phyloP scores from a whole-genome alignment of 768 basidiomycete genomes.

The Lactifluus volemus region DNA sequence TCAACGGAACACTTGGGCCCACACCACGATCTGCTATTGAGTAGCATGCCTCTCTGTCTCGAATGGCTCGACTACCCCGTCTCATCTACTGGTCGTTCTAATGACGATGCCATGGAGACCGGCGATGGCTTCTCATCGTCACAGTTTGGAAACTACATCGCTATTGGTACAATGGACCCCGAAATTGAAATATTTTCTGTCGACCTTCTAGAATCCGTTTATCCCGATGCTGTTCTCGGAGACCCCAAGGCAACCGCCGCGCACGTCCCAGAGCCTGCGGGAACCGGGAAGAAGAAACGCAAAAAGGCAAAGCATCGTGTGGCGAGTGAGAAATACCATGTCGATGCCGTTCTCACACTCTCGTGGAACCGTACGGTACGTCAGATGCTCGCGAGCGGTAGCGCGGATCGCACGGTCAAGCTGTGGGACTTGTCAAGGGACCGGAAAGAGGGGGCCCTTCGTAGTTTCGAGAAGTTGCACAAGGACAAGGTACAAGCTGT shows the following conservation, averaged over 20 bases:
- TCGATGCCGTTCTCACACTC: conserved; percentile 87
- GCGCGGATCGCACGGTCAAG: conserved; percentile 93
- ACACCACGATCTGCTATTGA: conserved; percentile 96
- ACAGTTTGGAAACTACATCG: conserved; percentile 78
- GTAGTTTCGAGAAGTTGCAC: conserved; percentile 74
- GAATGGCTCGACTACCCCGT: conserved; percentile 99
- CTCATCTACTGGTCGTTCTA: conserved; percentile 35
- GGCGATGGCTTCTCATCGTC: conserved; percentile 20
- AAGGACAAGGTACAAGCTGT: conserved; percentile 95
- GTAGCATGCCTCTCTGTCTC: conserved; percentile 94
- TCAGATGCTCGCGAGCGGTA: conserved; percentile 86
- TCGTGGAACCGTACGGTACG: conserved; percentile 89
- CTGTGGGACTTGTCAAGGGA: conserved; percentile 88
- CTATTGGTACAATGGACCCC: conserved; percentile 94
- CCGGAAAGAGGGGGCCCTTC: conserved; percentile 55
- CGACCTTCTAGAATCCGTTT: conserved; percentile 88
- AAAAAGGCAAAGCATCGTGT: conserved; percentile 71
- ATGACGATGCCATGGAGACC: conserved; percentile 25
- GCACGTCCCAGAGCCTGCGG: conserved; percentile 67
- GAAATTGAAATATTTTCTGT: conserved; percentile 99
- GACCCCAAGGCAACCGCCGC: conserved; percentile 77
- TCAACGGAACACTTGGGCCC: conserved; percentile 85
- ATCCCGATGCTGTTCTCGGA: conserved; percentile 86
- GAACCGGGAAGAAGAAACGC: conserved; percentile 96
- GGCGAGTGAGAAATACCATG: conserved; percentile 63